Base-by-base conservation (phyloP, 352 stramenopile genomes). In the Blastocystis sp. region DNA sequence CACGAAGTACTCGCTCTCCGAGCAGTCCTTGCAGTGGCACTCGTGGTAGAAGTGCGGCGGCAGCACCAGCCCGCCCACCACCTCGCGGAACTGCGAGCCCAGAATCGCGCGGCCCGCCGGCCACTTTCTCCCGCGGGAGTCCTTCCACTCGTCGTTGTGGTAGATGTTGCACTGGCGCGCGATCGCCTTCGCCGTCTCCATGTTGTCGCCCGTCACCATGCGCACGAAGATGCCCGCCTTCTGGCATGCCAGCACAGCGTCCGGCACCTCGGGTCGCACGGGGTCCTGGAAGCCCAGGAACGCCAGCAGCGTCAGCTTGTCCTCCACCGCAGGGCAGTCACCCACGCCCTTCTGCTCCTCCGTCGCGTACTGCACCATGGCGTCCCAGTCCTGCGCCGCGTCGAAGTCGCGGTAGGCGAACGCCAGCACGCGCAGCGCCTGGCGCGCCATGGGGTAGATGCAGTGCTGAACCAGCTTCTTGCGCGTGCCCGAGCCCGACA, bases 201-300 rank as follows among this genome's bases (percentile, higher is more conserved):
- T 95, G 89, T 98, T 98, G 91, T 99, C 97, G 74, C 97, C 97
- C 4, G 97, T 99, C 84, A 98, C 95, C 96, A 99, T 99, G 52
- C 96, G 94, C 60, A 99, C 96, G 90, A 97, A 97, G 89, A 99
- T 98, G 40, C 97, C 97, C 6, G 96, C 96, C 19, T 92, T 91
- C 89, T 97, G 95, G 91, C 96, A 99, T 63, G 94, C 93, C 19
- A 91, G 91, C 40, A 99, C 96, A 11, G 96, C 93, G 62, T 97
- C 93, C 34, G 94, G 93, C 42, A 98, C 96, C 89, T 98, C 95
- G 0, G 92, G 91, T 21, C 95, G 94, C 60, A 98, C 92, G 3
- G 97, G 97, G 90, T 99, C 97, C 89, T 97, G 93, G 87, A 98
- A 98, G 81, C 95, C 96, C 60, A 98, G 95, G 80, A 99, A 94